phyloP scores from a whole-genome alignment of 345 rosid genomes.

The rapeseed (Brassica napus) region Da-Ae NC_063436.1:23673001-23673500 shows the following conservation, averaged over 20 bases:
- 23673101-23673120: constrained; percentile 90
- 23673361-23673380: constrained; percentile 90
- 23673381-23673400: not conserved
- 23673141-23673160: constrained; percentile 94
- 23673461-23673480: constrained; percentile 7
- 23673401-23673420: not conserved
- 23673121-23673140: constrained; percentile 95
- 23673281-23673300: constrained; percentile 67
- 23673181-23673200: constrained; percentile 71
- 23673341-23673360: constrained; percentile 89
- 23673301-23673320: constrained; percentile 79
- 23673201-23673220: not conserved
- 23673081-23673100: constrained; percentile 93
- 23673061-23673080: constrained; percentile 89
- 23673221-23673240: not conserved
- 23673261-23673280: constrained; percentile 63
- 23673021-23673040: constrained; percentile 64
- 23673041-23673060: constrained; percentile 78
- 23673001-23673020: not conserved
- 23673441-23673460: not conserved
- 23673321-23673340: constrained; percentile 77
- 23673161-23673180: constrained; percentile 92
- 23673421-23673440: constrained; percentile 14
- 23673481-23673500: constrained; percentile 18
- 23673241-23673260: not conserved